Evolutionary conservation across 2,329 filamentous ascomycete genomes (phyloP), one percentile per base, ranked within the genome.

Genomic region (Shiraia sp.): DNA sequence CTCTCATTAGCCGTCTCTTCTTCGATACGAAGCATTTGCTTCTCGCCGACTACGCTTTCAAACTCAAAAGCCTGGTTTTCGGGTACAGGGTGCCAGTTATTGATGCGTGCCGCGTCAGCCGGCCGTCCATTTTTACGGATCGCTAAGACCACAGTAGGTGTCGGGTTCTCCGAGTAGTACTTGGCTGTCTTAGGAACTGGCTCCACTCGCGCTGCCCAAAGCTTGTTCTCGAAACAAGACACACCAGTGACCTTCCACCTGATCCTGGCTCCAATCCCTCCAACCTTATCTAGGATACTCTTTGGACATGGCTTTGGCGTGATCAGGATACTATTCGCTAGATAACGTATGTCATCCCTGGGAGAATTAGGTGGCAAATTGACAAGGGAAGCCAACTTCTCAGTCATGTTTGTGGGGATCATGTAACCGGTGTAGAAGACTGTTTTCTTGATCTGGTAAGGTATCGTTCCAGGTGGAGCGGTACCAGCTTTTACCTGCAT

Each of bases 381-480:
- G 22, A 85, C 82, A n/a, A 95, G 77, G 5, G 80, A 79, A 41
- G 88, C 79, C 26, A 97, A 76, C 40, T 80, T 82, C 60, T 87
- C 81, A 2, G 85, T 86, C 66, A 93, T 88, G 17, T 80, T 75
- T 33, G 82, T 76, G 28, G 78, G 78, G 52, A 99, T 85, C 70
- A 95, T 82, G 70, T 99, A 97, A 35, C 89, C 90, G 1, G 93
- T 96, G 71, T 92, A 96, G 70, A 90, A 90, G 35, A 96, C 86
- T 1, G 84, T 89, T 65, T 91, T 91, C 68, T 88, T 90, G 65
- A 99, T 89, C 55, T 81, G 79, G 46, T 93, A 72, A 1, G 73
- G 77, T 32, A 72, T 70, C 24, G 74, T 70, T 32, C 70, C 70
- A 8, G 66, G 64, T 1, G 75, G 75, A 28, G 73, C 75, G 8